These are phyloP conservation scores for Sextonia rubra DNA, from an alignment of 164 flowering plant genomes.

Conservation along the genomic window DNA sequence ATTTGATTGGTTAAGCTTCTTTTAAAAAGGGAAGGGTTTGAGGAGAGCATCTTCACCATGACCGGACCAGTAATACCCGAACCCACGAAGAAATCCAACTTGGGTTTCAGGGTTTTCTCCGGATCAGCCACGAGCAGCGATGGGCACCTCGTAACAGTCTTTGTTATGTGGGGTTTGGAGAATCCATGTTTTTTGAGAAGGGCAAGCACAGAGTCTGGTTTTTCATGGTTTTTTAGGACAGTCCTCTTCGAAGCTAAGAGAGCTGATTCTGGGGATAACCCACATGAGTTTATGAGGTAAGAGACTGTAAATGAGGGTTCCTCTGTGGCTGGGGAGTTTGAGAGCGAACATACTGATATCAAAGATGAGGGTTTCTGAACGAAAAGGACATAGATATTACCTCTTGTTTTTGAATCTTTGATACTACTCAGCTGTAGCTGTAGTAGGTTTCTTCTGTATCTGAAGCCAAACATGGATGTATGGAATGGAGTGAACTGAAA, in stretches of 20 bases:
- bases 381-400: too few species aligned
- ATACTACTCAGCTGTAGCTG: too few species aligned
- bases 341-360: too few species aligned
- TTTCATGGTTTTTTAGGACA: background rate
- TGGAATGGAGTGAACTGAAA: too few species aligned
- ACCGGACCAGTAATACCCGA: background rate
- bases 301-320: background rate
- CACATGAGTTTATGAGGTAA: conserved; percentile 10
- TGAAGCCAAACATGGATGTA: too few species aligned
- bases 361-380: too few species aligned
- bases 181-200: conserved; percentile 2
- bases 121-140: background rate
- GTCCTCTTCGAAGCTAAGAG: background rate
- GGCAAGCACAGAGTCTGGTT: background rate
- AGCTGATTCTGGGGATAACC: conserved; percentile 3
- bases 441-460: too few species aligned
- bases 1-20: background rate
- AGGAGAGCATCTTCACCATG: background rate
- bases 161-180: background rate
- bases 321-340: background rate
- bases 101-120: background rate
- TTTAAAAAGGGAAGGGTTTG: background rate
- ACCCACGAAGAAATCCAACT: background rate
- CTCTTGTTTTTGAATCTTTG: too few species aligned
- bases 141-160: background rate